These are phyloP conservation scores for Asterochloris erici DNA, from an alignment of 139 green algal species.

Conservation along the genomic window DNA sequence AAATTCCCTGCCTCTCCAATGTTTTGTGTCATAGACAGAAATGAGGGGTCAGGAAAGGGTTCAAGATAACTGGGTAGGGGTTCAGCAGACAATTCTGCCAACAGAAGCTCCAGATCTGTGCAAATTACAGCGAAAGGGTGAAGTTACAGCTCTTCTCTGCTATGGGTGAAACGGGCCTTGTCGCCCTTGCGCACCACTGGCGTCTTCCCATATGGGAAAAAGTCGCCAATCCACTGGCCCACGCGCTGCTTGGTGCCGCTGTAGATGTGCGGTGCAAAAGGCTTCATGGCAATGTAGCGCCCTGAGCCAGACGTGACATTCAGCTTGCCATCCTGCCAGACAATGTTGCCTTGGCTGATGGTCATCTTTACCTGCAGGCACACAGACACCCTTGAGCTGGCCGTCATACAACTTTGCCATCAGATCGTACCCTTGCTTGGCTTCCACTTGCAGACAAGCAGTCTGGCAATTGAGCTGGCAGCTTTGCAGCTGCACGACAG, in stretches of 20 bases:
- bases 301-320: constrained; percentile 56
- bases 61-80: too few relatives aligned
- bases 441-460: too few relatives aligned
- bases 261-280: constrained; percentile 53
- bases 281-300: constrained; percentile 57
- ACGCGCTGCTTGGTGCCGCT: constrained; percentile 42
- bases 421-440: too few relatives aligned
- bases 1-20: too few relatives aligned
- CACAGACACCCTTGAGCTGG: neutral
- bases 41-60: too few relatives aligned
- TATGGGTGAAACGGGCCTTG: too few relatives aligned
- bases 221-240: neutral
- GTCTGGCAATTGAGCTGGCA: too few relatives aligned
- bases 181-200: constrained; percentile 11
- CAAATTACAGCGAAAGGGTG: too few relatives aligned
- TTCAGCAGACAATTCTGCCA: too few relatives aligned
- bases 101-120: too few relatives aligned
- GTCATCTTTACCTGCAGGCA: constrained; percentile 72
- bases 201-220: constrained; percentile 23
- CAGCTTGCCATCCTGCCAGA: constrained; percentile 82
- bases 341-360: constrained; percentile 81
- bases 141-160: constrained; percentile 15
- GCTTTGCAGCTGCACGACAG: too few relatives aligned
- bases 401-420: neutral
- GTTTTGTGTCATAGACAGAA: too few relatives aligned